phyloP scores from a whole-genome alignment of 192 early-diverging fungal species.

The Globomyces pollinis-pini region DNA sequence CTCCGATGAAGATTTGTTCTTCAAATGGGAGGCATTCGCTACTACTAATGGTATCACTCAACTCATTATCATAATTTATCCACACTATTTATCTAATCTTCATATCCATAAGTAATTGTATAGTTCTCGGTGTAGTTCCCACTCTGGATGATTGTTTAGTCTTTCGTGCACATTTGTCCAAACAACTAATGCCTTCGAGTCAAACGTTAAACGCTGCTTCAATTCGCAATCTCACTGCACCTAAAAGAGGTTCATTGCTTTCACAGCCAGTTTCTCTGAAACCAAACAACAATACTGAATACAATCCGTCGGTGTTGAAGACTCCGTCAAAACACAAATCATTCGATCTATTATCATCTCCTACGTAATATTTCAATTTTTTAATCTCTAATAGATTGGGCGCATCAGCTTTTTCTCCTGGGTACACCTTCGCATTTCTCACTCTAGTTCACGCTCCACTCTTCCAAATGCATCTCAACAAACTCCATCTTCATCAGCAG shows the following conservation, averaged over 20 bases:
- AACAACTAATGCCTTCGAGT: too few species aligned
- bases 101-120: too few species aligned
- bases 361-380: constrained; percentile 2
- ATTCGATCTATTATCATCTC: constrained; percentile 3
- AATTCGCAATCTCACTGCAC: constrained; percentile 13
- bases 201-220: too few species aligned
- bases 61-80: too few species aligned
- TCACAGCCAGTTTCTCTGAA: constrained; percentile 6
- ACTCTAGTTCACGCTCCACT: too few species aligned
- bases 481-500: background rate
- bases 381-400: constrained; percentile 4
- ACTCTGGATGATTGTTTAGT: too few species aligned
- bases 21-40: constrained; percentile 42
- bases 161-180: too few species aligned
- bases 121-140: too few species aligned
- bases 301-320: constrained; percentile 5
- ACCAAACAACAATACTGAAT: constrained; percentile 13
- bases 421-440: background rate
- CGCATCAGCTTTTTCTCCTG: constrained; percentile 15
- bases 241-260: constrained; percentile 15
- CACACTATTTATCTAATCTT: too few species aligned
- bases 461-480: background rate
- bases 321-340: constrained; percentile 11
- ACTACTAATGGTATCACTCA: too few species aligned
- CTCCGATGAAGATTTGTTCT: constrained; percentile 29